These are phyloP conservation scores for Vigna nakashimae DNA, from an alignment of 306 rosid genomes.

Conservation along the genomic window DNA sequence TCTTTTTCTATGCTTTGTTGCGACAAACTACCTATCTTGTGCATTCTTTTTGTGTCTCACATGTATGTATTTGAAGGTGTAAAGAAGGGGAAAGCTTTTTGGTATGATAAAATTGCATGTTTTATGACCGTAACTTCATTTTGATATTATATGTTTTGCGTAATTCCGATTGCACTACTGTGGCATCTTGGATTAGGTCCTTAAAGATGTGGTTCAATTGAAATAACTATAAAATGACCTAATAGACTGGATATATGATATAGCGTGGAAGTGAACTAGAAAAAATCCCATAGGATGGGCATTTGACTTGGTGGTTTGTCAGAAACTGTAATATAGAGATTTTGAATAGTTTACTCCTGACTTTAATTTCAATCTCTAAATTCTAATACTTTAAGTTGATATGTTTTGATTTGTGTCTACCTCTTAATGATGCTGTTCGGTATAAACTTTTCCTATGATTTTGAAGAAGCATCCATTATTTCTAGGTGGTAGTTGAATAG, in stretches of 20 bases:
- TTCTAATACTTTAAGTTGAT: slow-evolving; percentile 19
- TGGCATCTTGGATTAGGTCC: slow-evolving; percentile 16
- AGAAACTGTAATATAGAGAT: slow-evolving; percentile 2
- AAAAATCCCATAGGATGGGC: slow-evolving; percentile 20
- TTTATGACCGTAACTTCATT: slow-evolving; percentile 36
- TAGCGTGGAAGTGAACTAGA: slow-evolving; percentile 11
- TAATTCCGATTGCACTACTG: slow-evolving; percentile 23
- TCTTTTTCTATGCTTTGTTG: slow-evolving; percentile 28
- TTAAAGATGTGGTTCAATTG: background rate
- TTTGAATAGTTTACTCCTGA: slow-evolving; percentile 35
- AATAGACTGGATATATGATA: slow-evolving; percentile 35
- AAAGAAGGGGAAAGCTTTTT: slow-evolving; percentile 12
- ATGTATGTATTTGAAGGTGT: background rate
- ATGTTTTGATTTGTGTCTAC: slow-evolving; percentile 21
- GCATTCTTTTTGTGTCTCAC: slow-evolving; percentile 25
- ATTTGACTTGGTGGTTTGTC: slow-evolving; percentile 21
- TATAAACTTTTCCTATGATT: slow-evolving; percentile 30
- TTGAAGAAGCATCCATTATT: slow-evolving; percentile 28
- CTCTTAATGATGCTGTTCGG: slow-evolving; percentile 24
- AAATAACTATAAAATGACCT: slow-evolving; percentile 13
- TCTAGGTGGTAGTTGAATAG: slow-evolving; percentile 32
- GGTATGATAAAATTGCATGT: slow-evolving; percentile 20
- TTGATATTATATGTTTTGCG: slow-evolving; percentile 3
- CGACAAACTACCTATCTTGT: slow-evolving; percentile 17
- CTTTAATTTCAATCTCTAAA: slow-evolving; percentile 14